Percentiles rank a stretch among this genome's conserved stretches.
Conservation (phyloP, 371 early-diverging fungal species). For the Mucor velutinosus region DNA sequence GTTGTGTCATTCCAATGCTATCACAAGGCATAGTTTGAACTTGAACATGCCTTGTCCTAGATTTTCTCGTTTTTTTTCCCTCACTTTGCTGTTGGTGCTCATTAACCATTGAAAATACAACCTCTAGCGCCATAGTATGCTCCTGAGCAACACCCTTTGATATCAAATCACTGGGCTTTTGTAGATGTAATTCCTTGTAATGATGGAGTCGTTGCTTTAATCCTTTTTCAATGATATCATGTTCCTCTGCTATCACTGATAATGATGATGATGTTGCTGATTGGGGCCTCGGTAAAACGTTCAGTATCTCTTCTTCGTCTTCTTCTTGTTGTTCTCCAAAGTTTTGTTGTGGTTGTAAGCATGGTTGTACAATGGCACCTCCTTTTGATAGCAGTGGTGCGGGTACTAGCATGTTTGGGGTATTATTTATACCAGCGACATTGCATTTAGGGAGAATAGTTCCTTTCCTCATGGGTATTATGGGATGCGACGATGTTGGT, state of each 20-base stretch:
- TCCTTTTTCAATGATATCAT: constrained; percentile 20
- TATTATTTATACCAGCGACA: not conserved
- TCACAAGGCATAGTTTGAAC: constrained; percentile 25
- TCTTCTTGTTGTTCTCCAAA: not conserved
- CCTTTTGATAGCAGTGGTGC: constrained; percentile 1
- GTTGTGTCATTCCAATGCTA: not conserved
- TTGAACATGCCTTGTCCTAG: constrained; percentile 23
- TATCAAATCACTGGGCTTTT: constrained; percentile 19
- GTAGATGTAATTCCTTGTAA: not conserved
- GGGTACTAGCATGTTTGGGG: not conserved
- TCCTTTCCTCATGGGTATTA: not conserved
- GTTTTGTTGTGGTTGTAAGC: not conserved
- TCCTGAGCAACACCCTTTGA: constrained; percentile 18
- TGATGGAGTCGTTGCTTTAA: constrained; percentile 16
- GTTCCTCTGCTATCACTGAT: not conserved
- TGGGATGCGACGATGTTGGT: not conserved
- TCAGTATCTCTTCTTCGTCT: not conserved
- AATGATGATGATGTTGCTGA: not conserved
- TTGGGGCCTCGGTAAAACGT: not conserved
- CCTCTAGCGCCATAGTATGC: constrained; percentile 21
- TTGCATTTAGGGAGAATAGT: constrained; percentile 1
- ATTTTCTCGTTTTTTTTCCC: not conserved
- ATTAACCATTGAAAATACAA: constrained; percentile 9
- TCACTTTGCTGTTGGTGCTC: constrained; percentile 2
- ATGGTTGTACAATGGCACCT: not conserved